A percentile compares a stretch with the other conserved stretches of the same genome.
Conservation (phyloP, 805 yeast genomes). For the Kregervanrija fluxuum region DNA sequence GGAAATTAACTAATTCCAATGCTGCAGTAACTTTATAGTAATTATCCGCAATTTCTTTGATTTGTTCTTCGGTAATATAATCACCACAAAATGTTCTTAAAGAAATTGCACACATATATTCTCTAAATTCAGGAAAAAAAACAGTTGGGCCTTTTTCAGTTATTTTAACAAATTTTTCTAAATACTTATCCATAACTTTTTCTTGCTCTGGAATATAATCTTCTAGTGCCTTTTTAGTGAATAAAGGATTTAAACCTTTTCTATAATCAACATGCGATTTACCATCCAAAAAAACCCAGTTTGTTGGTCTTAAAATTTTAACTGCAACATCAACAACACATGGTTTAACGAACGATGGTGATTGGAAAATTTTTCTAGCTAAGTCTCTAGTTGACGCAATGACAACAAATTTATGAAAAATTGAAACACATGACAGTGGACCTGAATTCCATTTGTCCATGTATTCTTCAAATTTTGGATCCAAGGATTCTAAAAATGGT, state of each 20-base stretch:
- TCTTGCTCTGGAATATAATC: constrained; percentile 83
- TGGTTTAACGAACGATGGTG: constrained; percentile 88
- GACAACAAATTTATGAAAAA: constrained; percentile 95
- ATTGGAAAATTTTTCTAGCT: constrained; percentile 77
- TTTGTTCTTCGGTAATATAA: constrained; percentile 87
- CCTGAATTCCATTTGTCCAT: constrained; percentile 92
- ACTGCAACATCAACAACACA: constrained; percentile 97
- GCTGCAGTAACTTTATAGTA: constrained; percentile 93
- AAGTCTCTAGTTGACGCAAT: constrained; percentile 85
- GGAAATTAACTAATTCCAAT: constrained; percentile 94
- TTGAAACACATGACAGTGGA: constrained; percentile 91
- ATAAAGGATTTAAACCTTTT: constrained; percentile 80
- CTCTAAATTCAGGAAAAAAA: constrained; percentile 92
- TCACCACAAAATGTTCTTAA: constrained; percentile 93
- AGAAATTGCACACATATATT: constrained; percentile 90
- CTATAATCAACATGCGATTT: constrained; percentile 93
- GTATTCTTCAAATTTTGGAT: constrained; percentile 94
- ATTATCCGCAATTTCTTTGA: constrained; percentile 83
- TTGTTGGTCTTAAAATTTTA: constrained; percentile 87
- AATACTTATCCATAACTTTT: constrained; percentile 72
- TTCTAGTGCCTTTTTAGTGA: constrained; percentile 76
- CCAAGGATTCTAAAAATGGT: constrained; percentile 87
- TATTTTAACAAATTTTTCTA: constrained; percentile 53
- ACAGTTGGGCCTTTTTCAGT: constrained; percentile 58
- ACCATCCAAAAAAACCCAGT: constrained; percentile 98